Evolutionary conservation across 1,284 basidiomycete genomes (phyloP).

Genomic region (Trichosporon sp.): DNA sequence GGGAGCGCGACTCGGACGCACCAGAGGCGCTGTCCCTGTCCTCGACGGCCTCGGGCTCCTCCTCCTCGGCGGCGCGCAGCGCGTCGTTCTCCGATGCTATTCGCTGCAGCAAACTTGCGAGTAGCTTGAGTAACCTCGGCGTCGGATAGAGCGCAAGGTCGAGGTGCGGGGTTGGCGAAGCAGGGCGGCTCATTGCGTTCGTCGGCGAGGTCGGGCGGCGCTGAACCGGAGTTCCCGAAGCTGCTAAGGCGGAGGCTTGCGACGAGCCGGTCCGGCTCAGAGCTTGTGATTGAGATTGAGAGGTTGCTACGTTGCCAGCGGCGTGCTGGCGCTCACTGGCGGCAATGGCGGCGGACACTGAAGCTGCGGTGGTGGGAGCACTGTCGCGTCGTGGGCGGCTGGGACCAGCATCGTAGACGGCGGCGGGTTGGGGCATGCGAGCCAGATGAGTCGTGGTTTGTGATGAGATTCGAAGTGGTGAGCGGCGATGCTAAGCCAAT

Average conservation of each 20-base stretch:
- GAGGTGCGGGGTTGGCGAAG: constrained; percentile 42
- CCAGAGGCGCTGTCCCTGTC: not conserved
- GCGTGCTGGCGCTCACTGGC: too few species aligned
- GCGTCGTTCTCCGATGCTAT: constrained; percentile 87
- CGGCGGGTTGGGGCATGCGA: constrained; percentile 1
- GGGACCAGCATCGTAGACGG: constrained; percentile 14
- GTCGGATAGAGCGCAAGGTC: constrained; percentile 56
- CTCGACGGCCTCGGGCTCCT: constrained; percentile 17
- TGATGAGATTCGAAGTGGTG: not conserved
- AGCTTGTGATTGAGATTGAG: too few species aligned
- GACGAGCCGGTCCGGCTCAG: not conserved
- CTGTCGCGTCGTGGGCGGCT: constrained; percentile 13
- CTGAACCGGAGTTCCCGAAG: not conserved
- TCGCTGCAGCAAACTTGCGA: constrained; percentile 84
- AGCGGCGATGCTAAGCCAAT: too few species aligned
- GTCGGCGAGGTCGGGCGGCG: constrained; percentile 24
- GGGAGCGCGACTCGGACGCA: too few species aligned
- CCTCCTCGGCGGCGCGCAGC: constrained; percentile 42
- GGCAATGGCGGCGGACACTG: not conserved
- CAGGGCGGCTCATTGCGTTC: constrained; percentile 14
- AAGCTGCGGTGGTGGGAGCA: not conserved
- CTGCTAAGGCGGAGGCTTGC: not conserved
- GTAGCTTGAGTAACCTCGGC: constrained; percentile 68
- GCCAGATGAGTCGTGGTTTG: not conserved
- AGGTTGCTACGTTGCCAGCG: too few species aligned